Base-by-base conservation (phyloP, 2,329 filamentous ascomycete genomes). In the Didymella sp. region DNA sequence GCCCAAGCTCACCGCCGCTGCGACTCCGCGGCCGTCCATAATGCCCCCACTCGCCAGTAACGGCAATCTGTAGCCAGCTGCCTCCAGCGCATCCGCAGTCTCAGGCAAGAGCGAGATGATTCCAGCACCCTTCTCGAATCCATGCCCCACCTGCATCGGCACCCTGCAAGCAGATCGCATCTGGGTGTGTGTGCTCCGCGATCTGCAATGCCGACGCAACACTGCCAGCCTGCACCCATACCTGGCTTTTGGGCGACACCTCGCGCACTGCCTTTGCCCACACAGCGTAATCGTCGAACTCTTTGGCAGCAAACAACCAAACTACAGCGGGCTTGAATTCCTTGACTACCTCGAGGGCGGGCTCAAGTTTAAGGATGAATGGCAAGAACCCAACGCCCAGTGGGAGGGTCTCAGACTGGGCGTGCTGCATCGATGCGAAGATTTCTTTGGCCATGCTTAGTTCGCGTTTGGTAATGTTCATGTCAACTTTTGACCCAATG, bases 71-170 rank as follows among this genome's bases (percentile, higher is more conserved):
- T 66, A 52, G 0, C 70, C 71, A 22, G 66, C 71, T 4, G 66
- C 73, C 0, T 63, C 57, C 17, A 88, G 63, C 47, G 83, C 76
- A 58, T 81, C 80, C 43, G 75, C 76, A 4, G 85, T 78, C 73
- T 89, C 86, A 0, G 85, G 85, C 19, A 89, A 70, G 6, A 89
- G 72, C 2, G 81, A 80, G 15, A 88, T 73, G 11, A 89, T 77
- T 3, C 86, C 81, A 1, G 82, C 80, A 2, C 83, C 84, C 22
- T 78, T 76, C 4, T 81, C 78, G 50, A 84, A 84, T 49, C 87
- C 86, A 66, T 89, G 87, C 0, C 87, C 87, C 87, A 1, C 86
- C 87, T 0, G 87, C 87, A 70, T 89, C 87, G 3, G 80, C 78
- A 3, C 87, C 87, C 71, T 89, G 87, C 6, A 85, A 77, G n/a